Percentiles rank a stretch among this genome's conserved stretches.
These are phyloP conservation scores for Schrenkiella parvula DNA, from an alignment of 345 rosid species.

Conservation along the genomic window DNA sequence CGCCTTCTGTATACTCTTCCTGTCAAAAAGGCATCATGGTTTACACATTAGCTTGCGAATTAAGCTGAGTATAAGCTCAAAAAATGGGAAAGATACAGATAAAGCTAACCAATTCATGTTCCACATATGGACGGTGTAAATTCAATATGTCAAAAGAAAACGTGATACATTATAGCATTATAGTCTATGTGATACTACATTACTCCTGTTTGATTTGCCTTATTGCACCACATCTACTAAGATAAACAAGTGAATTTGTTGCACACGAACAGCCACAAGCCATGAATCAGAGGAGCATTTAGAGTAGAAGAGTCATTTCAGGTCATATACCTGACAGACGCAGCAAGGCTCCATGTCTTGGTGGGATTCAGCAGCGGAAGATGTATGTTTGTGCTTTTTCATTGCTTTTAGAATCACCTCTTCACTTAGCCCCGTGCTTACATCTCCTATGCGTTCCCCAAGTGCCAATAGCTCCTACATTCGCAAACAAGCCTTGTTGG, in stretches of 20 bases:
- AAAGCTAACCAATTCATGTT: neutral
- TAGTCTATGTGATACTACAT: neutral
- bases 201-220: neutral
- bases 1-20: conserved; percentile 78
- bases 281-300: neutral
- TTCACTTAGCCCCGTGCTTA: conserved; percentile 75
- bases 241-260: neutral
- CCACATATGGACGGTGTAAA: neutral
- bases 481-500: neutral
- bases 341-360: conserved; percentile 81
- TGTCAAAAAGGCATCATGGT: conserved; percentile 28
- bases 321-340: conserved; percentile 68
- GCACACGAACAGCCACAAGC: neutral
- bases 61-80: conserved; percentile 5
- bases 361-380: conserved; percentile 11
- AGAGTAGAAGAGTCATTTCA: neutral
- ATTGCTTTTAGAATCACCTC: conserved; percentile 56
- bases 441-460: conserved; percentile 89
- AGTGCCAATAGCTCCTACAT: conserved; percentile 73
- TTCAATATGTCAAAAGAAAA: neutral
- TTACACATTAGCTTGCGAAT: neutral
- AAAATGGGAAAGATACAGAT: neutral
- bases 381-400: conserved; percentile 46
- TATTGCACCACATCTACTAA: neutral
- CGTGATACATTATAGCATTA: neutral